These are phyloP conservation scores for Plantago major DNA, from an alignment of 257 asterid genomes.

Conservation along the genomic window DNA sequence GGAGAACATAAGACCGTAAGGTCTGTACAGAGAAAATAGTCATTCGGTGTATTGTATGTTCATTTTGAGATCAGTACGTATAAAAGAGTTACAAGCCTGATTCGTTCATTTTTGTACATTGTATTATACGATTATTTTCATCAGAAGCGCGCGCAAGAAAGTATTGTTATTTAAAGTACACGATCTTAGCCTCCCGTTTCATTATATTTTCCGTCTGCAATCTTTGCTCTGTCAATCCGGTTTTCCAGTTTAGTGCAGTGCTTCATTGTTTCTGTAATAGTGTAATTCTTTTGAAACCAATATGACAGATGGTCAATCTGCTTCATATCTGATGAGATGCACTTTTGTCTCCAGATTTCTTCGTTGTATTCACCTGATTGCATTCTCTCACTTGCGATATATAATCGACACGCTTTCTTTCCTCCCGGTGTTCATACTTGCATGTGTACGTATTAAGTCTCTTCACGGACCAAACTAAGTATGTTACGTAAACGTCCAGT, in stretches of 20 bases:
- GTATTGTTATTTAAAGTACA: neutral
- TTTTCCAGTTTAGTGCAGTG: neutral
- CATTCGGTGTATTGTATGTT: slow-evolving; percentile 4
- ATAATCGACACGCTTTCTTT: too few species aligned
- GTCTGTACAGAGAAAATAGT: slow-evolving; percentile 18
- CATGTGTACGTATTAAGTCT: too few species aligned
- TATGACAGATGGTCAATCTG: too few species aligned
- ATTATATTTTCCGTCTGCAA: neutral
- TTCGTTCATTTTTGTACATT: slow-evolving; percentile 24
- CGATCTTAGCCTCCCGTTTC: neutral
- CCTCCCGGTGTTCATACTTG: too few species aligned
- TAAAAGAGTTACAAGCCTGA: neutral
- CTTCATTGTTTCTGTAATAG: neutral
- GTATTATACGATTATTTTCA: slow-evolving; percentile 8
- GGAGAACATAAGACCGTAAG: slow-evolving; percentile 9
- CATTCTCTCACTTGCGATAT: too few species aligned
- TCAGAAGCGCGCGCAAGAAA: neutral
- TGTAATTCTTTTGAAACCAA: neutral
- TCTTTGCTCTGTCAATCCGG: neutral
- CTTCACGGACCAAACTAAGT: too few species aligned
- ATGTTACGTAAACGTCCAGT: too few species aligned
- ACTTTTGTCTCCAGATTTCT: too few species aligned
- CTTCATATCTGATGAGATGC: too few species aligned
- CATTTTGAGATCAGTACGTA: slow-evolving; percentile 10
- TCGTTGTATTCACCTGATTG: too few species aligned